Evolutionary conservation across 2,329 filamentous ascomycete genomes (phyloP), one percentile per base, ranked within the genome.

Genomic region (Verticillium nonalfalfae): DNA sequence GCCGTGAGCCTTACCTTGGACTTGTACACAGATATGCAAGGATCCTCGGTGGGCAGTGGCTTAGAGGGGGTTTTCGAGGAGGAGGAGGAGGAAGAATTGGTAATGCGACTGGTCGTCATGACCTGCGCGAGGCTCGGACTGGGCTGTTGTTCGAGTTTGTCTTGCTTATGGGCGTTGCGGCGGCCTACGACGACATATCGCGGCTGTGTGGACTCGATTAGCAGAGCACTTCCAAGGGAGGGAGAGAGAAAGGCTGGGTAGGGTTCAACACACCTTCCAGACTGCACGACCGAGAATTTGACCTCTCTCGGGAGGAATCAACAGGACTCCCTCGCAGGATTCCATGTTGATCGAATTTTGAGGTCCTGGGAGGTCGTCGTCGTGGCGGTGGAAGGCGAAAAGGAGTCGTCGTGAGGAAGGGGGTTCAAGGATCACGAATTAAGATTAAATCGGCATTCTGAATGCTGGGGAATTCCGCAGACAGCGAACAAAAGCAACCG

Each of bases 161-260:
- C 56, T 61, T 54, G 58, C 59, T 63, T 65, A 35, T 70, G 70
- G 35, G 73, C 65, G 61, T 63, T 66, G 60, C 72, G 72, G 60
- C 70, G 69, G 60, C 84, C 84, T 61, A 87, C 75, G 61, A 85
- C 77, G 57, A 88, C 79, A 71, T 85, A 87, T 72, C 86, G 85
- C 69, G 80, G 68, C 85, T 88, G 69, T 40, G 55, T 63, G 33
- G 26, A 61, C 45, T 68, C 54, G 68, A 63, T 65, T 60, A 62
- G 62, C 61, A 39, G 60, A 35, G 63, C 56, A 62, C 35, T 5
- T 34, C 7, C n/a, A 57, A 59, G 45, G 58, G 59, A 14, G 31
- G 36, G 45, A 26, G 15, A n/a, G 9, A 35, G 56, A 60, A 54
- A 55, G 36, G 34, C 15, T 26, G 26, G 26, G 26, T 4, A 26